These are phyloP conservation scores for Entamoeba invadens DNA, from an alignment of 208 protist genomes.

Conservation along the genomic window DNA sequence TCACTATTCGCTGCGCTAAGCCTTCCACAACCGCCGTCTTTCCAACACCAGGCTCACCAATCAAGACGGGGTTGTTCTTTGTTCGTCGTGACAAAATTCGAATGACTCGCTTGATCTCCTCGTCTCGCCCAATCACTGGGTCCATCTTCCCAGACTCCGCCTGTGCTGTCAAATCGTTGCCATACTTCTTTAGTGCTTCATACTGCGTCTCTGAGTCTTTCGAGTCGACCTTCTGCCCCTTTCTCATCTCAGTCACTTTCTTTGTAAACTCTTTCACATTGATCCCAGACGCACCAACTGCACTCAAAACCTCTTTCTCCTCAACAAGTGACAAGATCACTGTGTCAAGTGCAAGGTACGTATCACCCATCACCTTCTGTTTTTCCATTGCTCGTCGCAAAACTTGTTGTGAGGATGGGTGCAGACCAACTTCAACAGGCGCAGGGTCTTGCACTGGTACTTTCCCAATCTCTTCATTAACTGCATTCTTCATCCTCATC, in stretches of 20 bases:
- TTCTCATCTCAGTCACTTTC: neutral
- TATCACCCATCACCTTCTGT: neutral
- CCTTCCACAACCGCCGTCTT: constrained; percentile 77
- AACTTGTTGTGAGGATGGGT: neutral
- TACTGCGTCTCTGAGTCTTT: neutral
- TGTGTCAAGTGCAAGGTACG: neutral
- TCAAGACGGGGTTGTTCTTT: constrained; percentile 98
- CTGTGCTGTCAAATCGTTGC: neutral
- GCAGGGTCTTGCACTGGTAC: neutral
- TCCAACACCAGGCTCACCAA: constrained; percentile 72
- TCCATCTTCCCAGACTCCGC: constrained; percentile 28
- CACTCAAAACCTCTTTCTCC: neutral
- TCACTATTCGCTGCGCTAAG: constrained; percentile 67
- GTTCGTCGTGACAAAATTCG: constrained; percentile 76
- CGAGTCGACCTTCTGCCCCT: neutral
- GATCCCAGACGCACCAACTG: neutral
- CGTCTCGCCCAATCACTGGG: constrained; percentile 64
- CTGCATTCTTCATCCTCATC: too few species aligned
- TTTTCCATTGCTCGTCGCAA: neutral
- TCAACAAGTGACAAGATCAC: neutral
- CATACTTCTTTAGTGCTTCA: constrained; percentile 15
- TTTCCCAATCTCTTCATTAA: too few species aligned
- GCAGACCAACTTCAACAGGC: neutral
- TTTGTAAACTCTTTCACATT: neutral
- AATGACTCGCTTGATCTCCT: constrained; percentile 87